Evolutionary conservation across 441 rosid species (phyloP).

Genomic region (Pelargonium citronellum): DNA sequence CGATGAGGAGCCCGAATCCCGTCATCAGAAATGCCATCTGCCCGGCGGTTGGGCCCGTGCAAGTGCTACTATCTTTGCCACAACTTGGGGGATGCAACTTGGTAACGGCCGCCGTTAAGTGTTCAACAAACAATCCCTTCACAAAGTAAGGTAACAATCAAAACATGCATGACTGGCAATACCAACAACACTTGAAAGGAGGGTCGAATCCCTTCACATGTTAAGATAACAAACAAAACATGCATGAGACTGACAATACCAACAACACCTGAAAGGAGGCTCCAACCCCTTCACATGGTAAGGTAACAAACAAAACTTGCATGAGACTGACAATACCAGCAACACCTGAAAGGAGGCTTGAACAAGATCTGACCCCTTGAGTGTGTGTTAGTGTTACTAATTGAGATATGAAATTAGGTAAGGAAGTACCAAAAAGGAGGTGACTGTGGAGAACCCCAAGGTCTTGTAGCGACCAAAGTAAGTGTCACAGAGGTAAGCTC

Average conservation of each 20-base stretch:
- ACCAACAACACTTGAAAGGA: too few relatives aligned
- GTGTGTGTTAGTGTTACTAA: too few relatives aligned
- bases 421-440: conserved; percentile 37
- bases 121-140: conserved; percentile 58
- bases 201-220: too few relatives aligned
- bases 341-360: too few relatives aligned
- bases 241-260: too few relatives aligned
- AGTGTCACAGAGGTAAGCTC: conserved; percentile 45
- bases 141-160: not conserved
- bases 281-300: too few relatives aligned
- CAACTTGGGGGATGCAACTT: conserved; percentile 58
- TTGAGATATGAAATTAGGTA: not conserved
- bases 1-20: conserved; percentile 50
- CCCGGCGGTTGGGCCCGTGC: conserved; percentile 47
- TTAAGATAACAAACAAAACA: too few relatives aligned
- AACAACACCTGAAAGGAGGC: too few relatives aligned
- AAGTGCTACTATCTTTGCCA: conserved; percentile 25
- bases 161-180: too few relatives aligned
- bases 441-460: conserved; percentile 32
- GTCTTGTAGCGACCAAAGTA: conserved; percentile 48
- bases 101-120: conserved; percentile 55
- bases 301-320: too few relatives aligned
- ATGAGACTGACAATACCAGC: too few relatives aligned
- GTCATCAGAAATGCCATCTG: conserved; percentile 49
- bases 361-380: too few relatives aligned